Evolutionary conservation across 345 rosid genomes (phyloP).

Genomic region (Erucastrum elatum): DNA sequence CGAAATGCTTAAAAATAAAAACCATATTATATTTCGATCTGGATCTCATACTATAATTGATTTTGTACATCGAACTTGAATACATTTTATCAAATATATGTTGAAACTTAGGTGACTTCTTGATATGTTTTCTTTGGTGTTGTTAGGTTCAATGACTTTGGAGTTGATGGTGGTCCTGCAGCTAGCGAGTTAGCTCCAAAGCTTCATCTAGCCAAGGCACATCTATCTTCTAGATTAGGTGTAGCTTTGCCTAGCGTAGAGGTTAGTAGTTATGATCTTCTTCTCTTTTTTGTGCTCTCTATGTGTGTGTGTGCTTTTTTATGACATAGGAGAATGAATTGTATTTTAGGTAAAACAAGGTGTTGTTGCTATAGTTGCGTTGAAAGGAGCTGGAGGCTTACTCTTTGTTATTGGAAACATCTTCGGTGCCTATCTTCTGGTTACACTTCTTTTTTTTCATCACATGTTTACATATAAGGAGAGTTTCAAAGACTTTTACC

Average conservation of each 20-base stretch:
- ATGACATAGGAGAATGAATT: slow-evolving; percentile 20
- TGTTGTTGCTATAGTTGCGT: slow-evolving; percentile 41
- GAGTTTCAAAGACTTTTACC: too few species aligned
- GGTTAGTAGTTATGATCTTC: slow-evolving; percentile 38
- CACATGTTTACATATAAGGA: too few species aligned
- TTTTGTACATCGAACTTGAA: not conserved
- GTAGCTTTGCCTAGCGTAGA: slow-evolving; percentile 58
- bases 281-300: not conserved
- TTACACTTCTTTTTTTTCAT: slow-evolving; percentile 50
- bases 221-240: slow-evolving; percentile 56
- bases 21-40: slow-evolving; percentile 10
- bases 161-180: slow-evolving; percentile 84
- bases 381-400: slow-evolving; percentile 78
- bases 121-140: not conserved
- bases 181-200: slow-evolving; percentile 75
- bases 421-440: slow-evolving; percentile 78
- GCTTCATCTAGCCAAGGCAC: slow-evolving; percentile 52
- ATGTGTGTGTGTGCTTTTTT: not conserved
- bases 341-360: slow-evolving; percentile 57
- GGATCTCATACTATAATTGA: not conserved
- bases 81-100: slow-evolving; percentile 1
- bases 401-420: slow-evolving; percentile 74
- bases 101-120: not conserved
- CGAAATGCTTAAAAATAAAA: not conserved
- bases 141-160: slow-evolving; percentile 60